phyloP scores from a whole-genome alignment of 768 basidiomycete genomes.

The Pleurotus giganteus region DNA sequence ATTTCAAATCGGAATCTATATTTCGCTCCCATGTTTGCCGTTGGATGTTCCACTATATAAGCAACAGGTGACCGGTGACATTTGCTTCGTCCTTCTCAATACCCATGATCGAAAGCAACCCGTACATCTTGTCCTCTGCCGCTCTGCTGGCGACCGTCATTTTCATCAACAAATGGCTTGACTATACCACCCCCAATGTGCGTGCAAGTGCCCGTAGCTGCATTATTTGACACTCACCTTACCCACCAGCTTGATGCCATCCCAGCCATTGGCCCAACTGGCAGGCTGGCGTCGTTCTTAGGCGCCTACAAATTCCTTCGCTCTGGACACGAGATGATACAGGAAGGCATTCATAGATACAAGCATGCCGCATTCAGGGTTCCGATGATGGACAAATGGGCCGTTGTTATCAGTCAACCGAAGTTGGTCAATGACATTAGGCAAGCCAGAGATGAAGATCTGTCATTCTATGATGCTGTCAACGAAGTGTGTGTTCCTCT shows the following conservation, averaged over 20 bases:
- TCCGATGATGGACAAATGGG: constrained; percentile 13
- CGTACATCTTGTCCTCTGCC: background rate
- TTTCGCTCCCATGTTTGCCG: too few species aligned
- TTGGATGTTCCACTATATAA: too few species aligned
- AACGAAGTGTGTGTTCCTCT: constrained; percentile 5
- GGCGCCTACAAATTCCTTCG: constrained; percentile 1
- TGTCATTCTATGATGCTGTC: constrained; percentile 7
- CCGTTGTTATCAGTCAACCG: background rate
- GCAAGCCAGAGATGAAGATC: constrained; percentile 6
- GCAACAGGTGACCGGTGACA: too few species aligned
- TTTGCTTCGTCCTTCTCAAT: background rate
- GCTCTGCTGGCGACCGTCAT: background rate
- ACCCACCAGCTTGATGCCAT: background rate
- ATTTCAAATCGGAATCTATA: too few species aligned
- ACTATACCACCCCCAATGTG: constrained; percentile 2
- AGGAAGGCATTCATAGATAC: constrained; percentile 7
- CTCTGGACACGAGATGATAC: background rate
- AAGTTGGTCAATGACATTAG: constrained; percentile 2
- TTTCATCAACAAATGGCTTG: constrained; percentile 2
- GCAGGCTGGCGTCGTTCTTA: background rate
- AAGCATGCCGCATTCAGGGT: constrained; percentile 7
- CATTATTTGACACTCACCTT: background rate
- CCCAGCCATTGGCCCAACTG: constrained; percentile 1
- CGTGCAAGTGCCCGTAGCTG: background rate
- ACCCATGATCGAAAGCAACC: background rate